A percentile compares a stretch with the other conserved stretches of the same genome.
phyloP scores from a whole-genome alignment of 495 filamentous ascomycete genomes.

The Aspergillus biplanus region DNA sequence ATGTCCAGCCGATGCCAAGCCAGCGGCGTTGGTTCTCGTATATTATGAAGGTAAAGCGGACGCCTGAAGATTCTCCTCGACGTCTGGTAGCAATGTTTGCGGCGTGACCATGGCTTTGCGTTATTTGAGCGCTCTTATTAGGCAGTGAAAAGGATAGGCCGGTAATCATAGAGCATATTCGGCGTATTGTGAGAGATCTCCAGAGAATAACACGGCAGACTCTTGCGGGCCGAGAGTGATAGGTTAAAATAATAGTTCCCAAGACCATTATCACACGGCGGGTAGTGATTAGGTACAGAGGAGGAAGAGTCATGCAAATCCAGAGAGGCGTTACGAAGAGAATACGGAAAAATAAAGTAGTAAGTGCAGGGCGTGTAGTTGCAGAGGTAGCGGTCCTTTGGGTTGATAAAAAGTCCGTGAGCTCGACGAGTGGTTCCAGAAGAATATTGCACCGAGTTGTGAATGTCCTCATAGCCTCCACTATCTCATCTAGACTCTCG shows the following conservation, averaged over 20 bases:
- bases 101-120: constrained; percentile 46
- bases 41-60: constrained; percentile 93
- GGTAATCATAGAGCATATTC: constrained; percentile 67
- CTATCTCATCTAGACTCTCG: constrained; percentile 93
- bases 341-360: constrained; percentile 85
- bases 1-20: constrained; percentile 94
- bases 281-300: constrained; percentile 82
- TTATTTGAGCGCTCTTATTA: constrained; percentile 34
- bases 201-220: constrained; percentile 88
- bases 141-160: constrained; percentile 70
- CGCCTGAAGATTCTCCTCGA: constrained; percentile 65
- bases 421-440: constrained; percentile 80
- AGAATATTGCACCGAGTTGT: constrained; percentile 90
- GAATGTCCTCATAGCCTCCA: constrained; percentile 86
- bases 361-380: constrained; percentile 89
- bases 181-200: constrained; percentile 77
- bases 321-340: constrained; percentile 85
- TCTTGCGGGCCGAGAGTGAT: constrained; percentile 86
- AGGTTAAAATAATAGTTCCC: constrained; percentile 83
- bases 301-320: constrained; percentile 79
- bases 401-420: constrained; percentile 93
- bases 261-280: constrained; percentile 76
- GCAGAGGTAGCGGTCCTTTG: constrained; percentile 89
- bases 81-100: constrained; percentile 55
- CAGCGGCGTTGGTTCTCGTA: constrained; percentile 97